phyloP scores from a whole-genome alignment of 2,329 filamentous ascomycete genomes.

The Xylariomycetidae sp. region DNA sequence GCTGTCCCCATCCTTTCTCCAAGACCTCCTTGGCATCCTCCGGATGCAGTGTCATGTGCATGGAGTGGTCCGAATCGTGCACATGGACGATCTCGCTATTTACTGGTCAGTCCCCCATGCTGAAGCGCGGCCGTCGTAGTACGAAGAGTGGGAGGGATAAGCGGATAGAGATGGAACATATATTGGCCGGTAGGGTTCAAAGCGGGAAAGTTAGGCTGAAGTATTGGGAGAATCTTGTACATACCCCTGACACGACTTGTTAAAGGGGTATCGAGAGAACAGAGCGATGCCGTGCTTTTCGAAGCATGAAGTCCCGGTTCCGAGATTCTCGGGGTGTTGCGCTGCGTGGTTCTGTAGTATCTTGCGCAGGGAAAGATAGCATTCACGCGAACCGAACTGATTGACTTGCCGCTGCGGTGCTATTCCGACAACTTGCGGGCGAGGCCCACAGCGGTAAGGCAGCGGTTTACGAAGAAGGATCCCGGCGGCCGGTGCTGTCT shows the following conservation, averaged over 20 bases:
- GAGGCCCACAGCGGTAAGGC: slow-evolving; percentile 56
- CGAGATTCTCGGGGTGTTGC: slow-evolving; percentile 43
- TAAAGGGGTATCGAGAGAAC: slow-evolving; percentile 62
- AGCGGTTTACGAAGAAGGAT: slow-evolving; percentile 51
- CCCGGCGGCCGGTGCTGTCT: slow-evolving; percentile 50
- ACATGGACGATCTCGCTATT: slow-evolving; percentile 83
- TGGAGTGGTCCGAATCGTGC: slow-evolving; percentile 68
- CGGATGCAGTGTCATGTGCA: slow-evolving; percentile 79
- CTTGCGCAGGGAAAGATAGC: slow-evolving; percentile 51
- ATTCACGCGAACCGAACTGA: slow-evolving; percentile 52
- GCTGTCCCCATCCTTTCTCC: slow-evolving; percentile 74
- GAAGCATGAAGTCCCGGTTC: slow-evolving; percentile 67
- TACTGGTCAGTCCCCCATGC: no score
- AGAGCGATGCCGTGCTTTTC: slow-evolving; percentile 78
- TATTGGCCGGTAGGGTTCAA: no score
- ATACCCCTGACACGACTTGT: no score
- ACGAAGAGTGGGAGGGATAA: no score
- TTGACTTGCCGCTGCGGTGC: slow-evolving; percentile 76
- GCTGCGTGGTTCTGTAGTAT: slow-evolving; percentile 48
- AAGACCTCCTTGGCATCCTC: slow-evolving; percentile 70
- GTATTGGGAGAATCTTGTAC: no score
- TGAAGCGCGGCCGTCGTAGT: no score
- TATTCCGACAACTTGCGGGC: slow-evolving; percentile 68
- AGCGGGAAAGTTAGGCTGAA: no score
- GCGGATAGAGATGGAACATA: no score